Evolutionary conservation across 2,329 filamentous ascomycete species (phyloP).

Genomic region (Amphichorda felina): DNA sequence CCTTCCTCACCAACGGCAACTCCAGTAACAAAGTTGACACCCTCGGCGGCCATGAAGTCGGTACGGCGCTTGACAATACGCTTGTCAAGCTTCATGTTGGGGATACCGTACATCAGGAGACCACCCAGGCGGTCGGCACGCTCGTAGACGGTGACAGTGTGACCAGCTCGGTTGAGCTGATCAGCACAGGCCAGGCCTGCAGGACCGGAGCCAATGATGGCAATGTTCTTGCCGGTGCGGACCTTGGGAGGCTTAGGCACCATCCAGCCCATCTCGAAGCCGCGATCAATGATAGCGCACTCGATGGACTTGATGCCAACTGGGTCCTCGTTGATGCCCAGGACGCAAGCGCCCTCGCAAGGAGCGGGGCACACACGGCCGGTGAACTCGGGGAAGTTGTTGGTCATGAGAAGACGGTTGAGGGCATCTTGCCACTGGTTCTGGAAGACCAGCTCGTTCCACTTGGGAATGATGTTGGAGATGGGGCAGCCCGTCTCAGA

Average conservation of each 20-base stretch:
- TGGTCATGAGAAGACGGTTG: constrained; percentile 86
- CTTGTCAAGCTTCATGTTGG: constrained; percentile 99
- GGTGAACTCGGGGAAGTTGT: constrained; percentile 98
- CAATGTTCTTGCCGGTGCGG: constrained; percentile 79
- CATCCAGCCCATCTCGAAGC: constrained; percentile 99
- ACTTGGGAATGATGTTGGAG: constrained; percentile 95
- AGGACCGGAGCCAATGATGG: constrained; percentile 84
- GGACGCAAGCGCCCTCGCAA: constrained; percentile 89
- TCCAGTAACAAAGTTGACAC: constrained; percentile 69
- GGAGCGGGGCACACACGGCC: constrained; percentile 93
- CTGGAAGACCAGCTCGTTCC: constrained; percentile 72
- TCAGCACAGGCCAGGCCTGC: constrained; percentile 84
- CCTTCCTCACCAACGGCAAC: constrained; percentile 68
- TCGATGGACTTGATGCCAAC: constrained; percentile 98
- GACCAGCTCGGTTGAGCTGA: constrained; percentile 87
- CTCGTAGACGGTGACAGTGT: constrained; percentile 83
- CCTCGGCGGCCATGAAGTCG: constrained; percentile 88
- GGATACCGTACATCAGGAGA: constrained; percentile 95
- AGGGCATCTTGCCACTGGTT: constrained; percentile 84
- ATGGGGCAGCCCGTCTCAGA: constrained; percentile 94
- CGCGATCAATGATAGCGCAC: constrained; percentile 93
- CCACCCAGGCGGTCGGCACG: constrained; percentile 83
- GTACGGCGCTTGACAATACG: constrained; percentile 90
- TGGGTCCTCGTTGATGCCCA: constrained; percentile 93
- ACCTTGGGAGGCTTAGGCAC: constrained; percentile 65